Conservation (phyloP, 1,139 yeast species). For the Komagataea norvegica region DNA sequence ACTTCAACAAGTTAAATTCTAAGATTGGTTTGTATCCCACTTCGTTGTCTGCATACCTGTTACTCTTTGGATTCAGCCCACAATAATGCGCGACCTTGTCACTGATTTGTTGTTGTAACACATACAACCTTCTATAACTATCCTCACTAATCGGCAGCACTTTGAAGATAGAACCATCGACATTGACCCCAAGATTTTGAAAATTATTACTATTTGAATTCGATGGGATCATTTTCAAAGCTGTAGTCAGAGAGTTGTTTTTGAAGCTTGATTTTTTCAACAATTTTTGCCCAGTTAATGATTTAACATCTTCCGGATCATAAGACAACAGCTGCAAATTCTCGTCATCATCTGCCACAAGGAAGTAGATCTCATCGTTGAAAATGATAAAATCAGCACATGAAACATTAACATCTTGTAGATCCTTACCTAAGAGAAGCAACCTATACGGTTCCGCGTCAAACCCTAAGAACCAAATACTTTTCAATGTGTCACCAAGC, state of each 20-base stretch:
- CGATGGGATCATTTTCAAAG: slow-evolving; percentile 52
- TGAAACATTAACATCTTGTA: slow-evolving; percentile 53
- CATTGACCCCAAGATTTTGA: slow-evolving; percentile 64
- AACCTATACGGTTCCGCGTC: slow-evolving; percentile 94
- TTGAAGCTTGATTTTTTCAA: slow-evolving; percentile 69
- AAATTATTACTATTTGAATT: slow-evolving; percentile 31
- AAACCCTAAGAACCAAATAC: slow-evolving; percentile 82
- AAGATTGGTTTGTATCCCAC: slow-evolving; percentile 47
- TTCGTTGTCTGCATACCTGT: slow-evolving; percentile 49
- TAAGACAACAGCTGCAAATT: slow-evolving; percentile 75
- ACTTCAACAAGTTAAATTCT: slow-evolving; percentile 52
- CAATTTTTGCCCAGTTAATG: slow-evolving; percentile 75
- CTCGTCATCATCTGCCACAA: slow-evolving; percentile 66
- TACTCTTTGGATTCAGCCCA: slow-evolving; percentile 78
- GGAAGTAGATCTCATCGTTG: slow-evolving; percentile 62
- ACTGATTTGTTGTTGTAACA: slow-evolving; percentile 79
- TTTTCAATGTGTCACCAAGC: slow-evolving; percentile 76
- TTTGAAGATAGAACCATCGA: slow-evolving; percentile 74
- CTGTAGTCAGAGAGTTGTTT: slow-evolving; percentile 56
- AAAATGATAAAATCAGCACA: slow-evolving; percentile 67
- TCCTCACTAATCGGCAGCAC: slow-evolving; percentile 75
- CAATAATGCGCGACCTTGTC: slow-evolving; percentile 60
- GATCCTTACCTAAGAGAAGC: slow-evolving; percentile 74
- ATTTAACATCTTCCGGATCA: slow-evolving; percentile 87
- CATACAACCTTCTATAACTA: slow-evolving; percentile 73